A percentile compares a stretch with the other conserved stretches of the same genome.
These are phyloP conservation scores for Solanum appendiculatum DNA, from an alignment of 257 asterid genomes.

Conservation along the genomic window DNA sequence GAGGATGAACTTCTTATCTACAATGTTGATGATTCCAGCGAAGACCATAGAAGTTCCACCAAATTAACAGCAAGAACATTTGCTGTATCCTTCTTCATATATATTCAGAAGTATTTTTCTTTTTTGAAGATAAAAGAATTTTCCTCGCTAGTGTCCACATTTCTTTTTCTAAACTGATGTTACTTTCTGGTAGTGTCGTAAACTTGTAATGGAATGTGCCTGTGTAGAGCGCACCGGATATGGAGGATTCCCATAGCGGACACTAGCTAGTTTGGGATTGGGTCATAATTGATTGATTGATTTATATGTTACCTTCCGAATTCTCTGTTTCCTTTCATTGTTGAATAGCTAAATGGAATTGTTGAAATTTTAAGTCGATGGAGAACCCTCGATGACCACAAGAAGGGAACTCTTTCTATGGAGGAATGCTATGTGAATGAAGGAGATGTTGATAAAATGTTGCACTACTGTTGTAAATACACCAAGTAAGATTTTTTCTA, in stretches of 20 bases:
- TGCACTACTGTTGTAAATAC: constrained; percentile 26
- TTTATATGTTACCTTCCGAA: background rate
- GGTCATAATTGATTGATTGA: background rate
- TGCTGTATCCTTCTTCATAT: constrained; percentile 55
- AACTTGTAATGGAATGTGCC: background rate
- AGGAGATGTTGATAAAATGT: constrained; percentile 51
- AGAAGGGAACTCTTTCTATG: constrained; percentile 8
- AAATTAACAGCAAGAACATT: constrained; percentile 23
- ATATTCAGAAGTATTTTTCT: background rate
- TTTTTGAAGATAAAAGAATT: background rate
- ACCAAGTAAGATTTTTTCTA: background rate
- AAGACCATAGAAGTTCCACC: constrained; percentile 12
- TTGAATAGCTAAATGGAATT: constrained; percentile 43
- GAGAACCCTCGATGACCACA: constrained; percentile 36
- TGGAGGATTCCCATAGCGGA: background rate
- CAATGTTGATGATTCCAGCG: constrained; percentile 22
- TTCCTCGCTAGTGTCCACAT: background rate
- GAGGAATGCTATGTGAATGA: constrained; percentile 32
- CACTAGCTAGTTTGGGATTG: background rate
- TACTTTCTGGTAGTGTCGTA: background rate
- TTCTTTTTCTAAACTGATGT: background rate
- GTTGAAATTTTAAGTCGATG: constrained; percentile 41
- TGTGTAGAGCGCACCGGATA: background rate
- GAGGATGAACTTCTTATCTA: constrained; percentile 54
- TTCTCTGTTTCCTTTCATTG: constrained; percentile 32